Percentiles rank a stretch among this genome's conserved stretches.
Evolutionary conservation across 2,329 filamentous ascomycete species (phyloP).

Genomic region (Aspergillus ochraceoroseus): DNA sequence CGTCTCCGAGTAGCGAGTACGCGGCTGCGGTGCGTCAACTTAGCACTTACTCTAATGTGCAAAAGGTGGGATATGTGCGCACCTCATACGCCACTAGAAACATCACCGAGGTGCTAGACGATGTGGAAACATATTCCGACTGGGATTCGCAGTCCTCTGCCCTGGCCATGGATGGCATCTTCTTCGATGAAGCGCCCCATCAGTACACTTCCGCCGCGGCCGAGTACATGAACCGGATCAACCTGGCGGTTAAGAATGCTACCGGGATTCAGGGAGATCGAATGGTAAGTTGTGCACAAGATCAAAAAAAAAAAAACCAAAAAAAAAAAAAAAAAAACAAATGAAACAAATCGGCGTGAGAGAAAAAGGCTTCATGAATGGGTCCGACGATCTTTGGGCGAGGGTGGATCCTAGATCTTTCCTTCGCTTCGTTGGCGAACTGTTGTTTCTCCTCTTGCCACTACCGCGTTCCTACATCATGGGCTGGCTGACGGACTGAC

Average conservation of each 20-base stretch:
- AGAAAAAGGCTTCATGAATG: too few species aligned
- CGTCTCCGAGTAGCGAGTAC: constrained; percentile 34
- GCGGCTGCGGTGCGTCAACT: constrained; percentile 34
- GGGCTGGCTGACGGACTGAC: background rate
- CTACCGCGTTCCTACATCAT: too few species aligned
- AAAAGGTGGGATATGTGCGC: constrained; percentile 42
- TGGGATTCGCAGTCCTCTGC: constrained; percentile 30
- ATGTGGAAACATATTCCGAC: constrained; percentile 37
- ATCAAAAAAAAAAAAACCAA: background rate
- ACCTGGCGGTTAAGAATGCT: constrained; percentile 17
- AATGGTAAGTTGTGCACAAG: constrained; percentile 11
- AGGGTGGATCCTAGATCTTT: background rate
- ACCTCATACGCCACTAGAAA: constrained; percentile 33
- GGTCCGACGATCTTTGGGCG: background rate
- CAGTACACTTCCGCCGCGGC: constrained; percentile 19
- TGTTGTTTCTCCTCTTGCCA: background rate
- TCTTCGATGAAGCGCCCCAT: constrained; percentile 38
- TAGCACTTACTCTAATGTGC: constrained; percentile 38
- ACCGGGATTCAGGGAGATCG: constrained; percentile 7
- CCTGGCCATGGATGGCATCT: constrained; percentile 38
- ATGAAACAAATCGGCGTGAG: too few species aligned
- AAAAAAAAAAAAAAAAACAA: too few species aligned
- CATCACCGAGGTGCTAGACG: constrained; percentile 30
- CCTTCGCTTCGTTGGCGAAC: background rate
- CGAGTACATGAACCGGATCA: constrained; percentile 22